Percentiles rank a stretch among this genome's conserved stretches.
phyloP scores from a whole-genome alignment of 768 basidiomycete genomes.

The Suillus bovinus region DNA sequence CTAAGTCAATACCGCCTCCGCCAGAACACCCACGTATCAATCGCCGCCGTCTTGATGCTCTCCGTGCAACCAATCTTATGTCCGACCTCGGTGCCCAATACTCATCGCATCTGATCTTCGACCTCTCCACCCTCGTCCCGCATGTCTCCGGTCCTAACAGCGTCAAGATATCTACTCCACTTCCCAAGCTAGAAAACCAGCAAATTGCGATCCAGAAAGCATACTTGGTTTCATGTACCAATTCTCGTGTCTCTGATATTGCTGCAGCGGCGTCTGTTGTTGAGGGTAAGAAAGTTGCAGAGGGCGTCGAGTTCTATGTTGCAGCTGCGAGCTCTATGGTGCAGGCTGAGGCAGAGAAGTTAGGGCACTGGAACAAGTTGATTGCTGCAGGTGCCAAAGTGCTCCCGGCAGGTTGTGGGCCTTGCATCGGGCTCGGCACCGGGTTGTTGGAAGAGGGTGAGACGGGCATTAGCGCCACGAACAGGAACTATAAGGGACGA shows the following conservation, averaged over 20 bases:
- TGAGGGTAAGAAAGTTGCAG: conserved; percentile 75
- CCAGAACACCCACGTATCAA: conserved; percentile 89
- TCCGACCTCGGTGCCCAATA: conserved; percentile 84
- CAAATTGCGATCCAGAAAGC: conserved; percentile 92
- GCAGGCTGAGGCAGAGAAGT: conserved; percentile 82
- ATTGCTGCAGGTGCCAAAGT: conserved; percentile 88
- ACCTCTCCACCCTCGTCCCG: conserved; percentile 91
- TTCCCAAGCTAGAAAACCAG: conserved; percentile 75
- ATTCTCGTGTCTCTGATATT: conserved; percentile 94
- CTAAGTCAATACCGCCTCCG: conserved; percentile 60
- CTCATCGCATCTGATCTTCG: conserved; percentile 84
- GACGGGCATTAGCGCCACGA: conserved; percentile 96
- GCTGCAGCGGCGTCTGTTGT: conserved; percentile 91
- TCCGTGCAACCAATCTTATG: conserved; percentile 51
- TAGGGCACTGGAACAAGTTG: conserved; percentile 88
- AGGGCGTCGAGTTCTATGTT: conserved; percentile 95
- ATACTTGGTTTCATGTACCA: conserved; percentile 97
- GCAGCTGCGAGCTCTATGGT: conserved; percentile 93
- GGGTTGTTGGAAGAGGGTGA: conserved; percentile 94
- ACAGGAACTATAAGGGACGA: conserved; percentile 97
- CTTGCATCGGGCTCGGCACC: conserved; percentile 94
- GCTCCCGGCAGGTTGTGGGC: conserved; percentile 94
- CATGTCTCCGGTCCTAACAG: conserved; percentile 98
- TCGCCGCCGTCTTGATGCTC: conserved; percentile 60
- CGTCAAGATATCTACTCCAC: conserved; percentile 93